A percentile compares a stretch with the other conserved stretches of the same genome.
Conservation (phyloP, 495 filamentous ascomycete species). For the Pseudomonodictys pantanalensis region DNA sequence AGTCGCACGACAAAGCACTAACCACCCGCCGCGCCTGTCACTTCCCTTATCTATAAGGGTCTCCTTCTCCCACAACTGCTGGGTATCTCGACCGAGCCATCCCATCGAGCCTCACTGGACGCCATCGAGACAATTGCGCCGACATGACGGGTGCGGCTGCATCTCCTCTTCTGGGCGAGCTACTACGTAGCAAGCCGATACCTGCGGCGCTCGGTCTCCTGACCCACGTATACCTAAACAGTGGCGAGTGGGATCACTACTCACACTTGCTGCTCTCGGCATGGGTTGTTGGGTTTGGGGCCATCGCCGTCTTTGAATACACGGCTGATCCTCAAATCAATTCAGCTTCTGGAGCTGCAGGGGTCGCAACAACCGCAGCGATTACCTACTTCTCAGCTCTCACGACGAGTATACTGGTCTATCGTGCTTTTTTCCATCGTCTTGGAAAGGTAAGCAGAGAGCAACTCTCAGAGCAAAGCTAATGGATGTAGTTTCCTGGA, state of each 20-base stretch:
- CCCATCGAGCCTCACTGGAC: background rate
- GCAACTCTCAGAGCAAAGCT: background rate
- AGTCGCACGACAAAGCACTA: too few species aligned
- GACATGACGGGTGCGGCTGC: slow-evolving; percentile 2
- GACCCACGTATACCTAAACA: slow-evolving; percentile 2
- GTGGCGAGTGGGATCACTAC: slow-evolving; percentile 14
- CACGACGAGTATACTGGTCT: slow-evolving; percentile 20
- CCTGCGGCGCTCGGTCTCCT: slow-evolving; percentile 5
- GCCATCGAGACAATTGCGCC: background rate
- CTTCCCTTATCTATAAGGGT: too few species aligned
- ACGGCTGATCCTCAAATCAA: background rate
- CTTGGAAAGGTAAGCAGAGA: slow-evolving; percentile 12
- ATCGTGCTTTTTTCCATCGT: slow-evolving; percentile 28
- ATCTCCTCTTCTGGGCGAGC: background rate
- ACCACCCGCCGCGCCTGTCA: too few species aligned
- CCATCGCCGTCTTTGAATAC: slow-evolving; percentile 4
- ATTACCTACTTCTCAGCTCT: slow-evolving; percentile 16
- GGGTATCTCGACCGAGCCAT: too few species aligned
- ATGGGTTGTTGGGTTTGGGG: slow-evolving; percentile 2
- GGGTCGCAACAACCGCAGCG: background rate
- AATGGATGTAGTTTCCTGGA: slow-evolving; percentile 25
- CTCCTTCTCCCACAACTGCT: too few species aligned
- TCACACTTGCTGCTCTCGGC: background rate
- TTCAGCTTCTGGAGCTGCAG: background rate
- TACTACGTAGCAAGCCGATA: slow-evolving; percentile 14